These are phyloP conservation scores for Termitomyces sp. DNA, from an alignment of 768 basidiomycete genomes.

Conservation along the genomic window DNA sequence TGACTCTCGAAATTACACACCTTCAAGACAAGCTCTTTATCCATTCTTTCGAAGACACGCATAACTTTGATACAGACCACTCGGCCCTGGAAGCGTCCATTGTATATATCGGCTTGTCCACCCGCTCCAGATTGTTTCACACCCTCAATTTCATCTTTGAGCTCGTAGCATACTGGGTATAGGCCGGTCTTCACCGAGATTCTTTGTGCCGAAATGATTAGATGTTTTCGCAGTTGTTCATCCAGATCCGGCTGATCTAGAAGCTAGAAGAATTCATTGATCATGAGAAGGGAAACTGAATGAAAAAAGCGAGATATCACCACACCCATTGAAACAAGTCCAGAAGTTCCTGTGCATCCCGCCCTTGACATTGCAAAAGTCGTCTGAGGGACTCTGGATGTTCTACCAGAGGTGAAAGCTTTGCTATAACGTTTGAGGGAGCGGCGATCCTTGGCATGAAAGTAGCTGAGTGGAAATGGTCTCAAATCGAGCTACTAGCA, in stretches of 20 bases:
- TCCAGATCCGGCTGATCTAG: background rate
- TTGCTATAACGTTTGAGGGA: background rate
- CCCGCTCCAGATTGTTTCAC: background rate
- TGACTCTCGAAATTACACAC: background rate
- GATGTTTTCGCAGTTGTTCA: background rate
- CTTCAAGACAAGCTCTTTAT: background rate
- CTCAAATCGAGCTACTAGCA: too few species aligned
- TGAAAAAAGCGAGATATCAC: too few species aligned
- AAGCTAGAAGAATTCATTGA: background rate
- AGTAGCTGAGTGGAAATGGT: too few species aligned
- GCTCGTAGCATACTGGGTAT: background rate
- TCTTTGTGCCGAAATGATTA: background rate
- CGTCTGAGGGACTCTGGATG: background rate
- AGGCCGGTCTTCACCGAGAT: background rate
- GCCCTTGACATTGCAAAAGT: background rate
- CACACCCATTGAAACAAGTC: background rate
- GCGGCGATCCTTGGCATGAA: too few species aligned
- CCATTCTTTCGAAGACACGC: background rate
- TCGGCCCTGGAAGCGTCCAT: background rate
- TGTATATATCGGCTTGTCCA: conserved; percentile 2
- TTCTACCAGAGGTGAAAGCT: background rate
- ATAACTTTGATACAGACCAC: conserved; percentile 3
- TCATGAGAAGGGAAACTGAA: background rate
- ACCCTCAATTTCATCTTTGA: background rate
- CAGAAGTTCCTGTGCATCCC: background rate